These are phyloP conservation scores for Metschnikowia hibisci DNA, from an alignment of 805 yeast species.

Conservation along the genomic window DNA sequence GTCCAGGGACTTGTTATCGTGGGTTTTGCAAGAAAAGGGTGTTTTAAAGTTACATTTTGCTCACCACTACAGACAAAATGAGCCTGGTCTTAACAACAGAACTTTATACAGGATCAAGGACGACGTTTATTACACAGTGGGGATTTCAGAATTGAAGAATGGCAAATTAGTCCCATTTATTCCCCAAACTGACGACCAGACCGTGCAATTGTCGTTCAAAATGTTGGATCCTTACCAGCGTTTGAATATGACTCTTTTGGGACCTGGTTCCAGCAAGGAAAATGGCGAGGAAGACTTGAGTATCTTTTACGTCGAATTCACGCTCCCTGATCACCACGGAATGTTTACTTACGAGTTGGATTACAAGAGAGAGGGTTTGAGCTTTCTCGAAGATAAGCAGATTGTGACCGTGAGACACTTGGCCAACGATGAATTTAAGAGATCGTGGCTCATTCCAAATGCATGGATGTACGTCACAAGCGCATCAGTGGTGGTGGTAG, in stretches of 20 bases:
- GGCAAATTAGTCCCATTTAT: slow-evolving; percentile 68
- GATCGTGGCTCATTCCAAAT: slow-evolving; percentile 90
- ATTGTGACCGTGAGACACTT: slow-evolving; percentile 86
- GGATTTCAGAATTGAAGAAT: slow-evolving; percentile 41
- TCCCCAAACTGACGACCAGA: slow-evolving; percentile 37
- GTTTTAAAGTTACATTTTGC: slow-evolving; percentile 55
- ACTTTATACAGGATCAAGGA: slow-evolving; percentile 72
- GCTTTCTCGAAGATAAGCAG: slow-evolving; percentile 59
- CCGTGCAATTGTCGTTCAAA: slow-evolving; percentile 76
- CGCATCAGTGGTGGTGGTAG: slow-evolving; percentile 61
- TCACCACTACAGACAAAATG: slow-evolving; percentile 50
- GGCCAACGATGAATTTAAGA: slow-evolving; percentile 91
- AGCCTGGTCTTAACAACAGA: slow-evolving; percentile 32
- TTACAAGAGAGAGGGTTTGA: slow-evolving; percentile 73
- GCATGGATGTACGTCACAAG: slow-evolving; percentile 87
- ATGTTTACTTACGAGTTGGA: slow-evolving; percentile 82
- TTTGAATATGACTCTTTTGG: slow-evolving; percentile 50
- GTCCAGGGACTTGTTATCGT: slow-evolving; percentile 32
- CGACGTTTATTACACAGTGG: slow-evolving; percentile 52
- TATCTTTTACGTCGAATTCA: slow-evolving; percentile 52
- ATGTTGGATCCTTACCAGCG: slow-evolving; percentile 97
- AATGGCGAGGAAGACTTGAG: slow-evolving; percentile 44
- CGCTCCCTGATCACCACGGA: slow-evolving; percentile 94
- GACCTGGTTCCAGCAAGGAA: slow-evolving; percentile 30
- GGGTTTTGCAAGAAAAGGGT: slow-evolving; percentile 73